These are phyloP conservation scores for Gyrodon lividus DNA, from an alignment of 768 basidiomycete species.

Conservation along the genomic window DNA sequence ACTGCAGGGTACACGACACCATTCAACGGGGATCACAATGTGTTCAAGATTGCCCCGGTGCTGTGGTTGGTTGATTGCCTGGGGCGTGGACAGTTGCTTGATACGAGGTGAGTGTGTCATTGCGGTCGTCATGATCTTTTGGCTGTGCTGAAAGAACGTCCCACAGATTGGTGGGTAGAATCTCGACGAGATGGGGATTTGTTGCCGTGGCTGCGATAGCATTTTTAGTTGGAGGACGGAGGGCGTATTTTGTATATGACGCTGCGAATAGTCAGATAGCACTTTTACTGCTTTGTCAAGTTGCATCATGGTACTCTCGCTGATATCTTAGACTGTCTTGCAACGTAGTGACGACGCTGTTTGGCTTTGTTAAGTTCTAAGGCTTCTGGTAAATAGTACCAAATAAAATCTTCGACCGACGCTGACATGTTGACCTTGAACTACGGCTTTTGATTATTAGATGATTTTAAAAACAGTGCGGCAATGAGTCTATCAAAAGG, in stretches of 20 bases:
- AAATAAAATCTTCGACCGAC: conserved; percentile 1
- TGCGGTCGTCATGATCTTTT: background rate
- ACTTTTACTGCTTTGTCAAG: conserved; percentile 10
- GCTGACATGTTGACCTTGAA: too few species aligned
- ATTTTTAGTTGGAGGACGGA: conserved; percentile 66
- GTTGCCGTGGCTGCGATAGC: conserved; percentile 48
- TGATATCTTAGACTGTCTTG: background rate
- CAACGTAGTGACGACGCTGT: background rate
- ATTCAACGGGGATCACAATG: conserved; percentile 79
- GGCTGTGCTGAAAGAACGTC: background rate
- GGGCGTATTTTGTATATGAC: conserved; percentile 66
- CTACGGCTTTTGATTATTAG: background rate
- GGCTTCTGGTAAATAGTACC: background rate
- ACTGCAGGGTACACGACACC: conserved; percentile 78
- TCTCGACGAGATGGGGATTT: conserved; percentile 52
- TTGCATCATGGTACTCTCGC: conserved; percentile 5
- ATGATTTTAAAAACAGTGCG: too few species aligned
- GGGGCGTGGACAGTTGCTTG: conserved; percentile 48
- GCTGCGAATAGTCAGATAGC: conserved; percentile 42
- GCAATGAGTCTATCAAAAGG: too few species aligned
- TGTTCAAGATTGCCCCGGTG: conserved; percentile 62
- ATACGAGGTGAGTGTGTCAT: conserved; percentile 36
- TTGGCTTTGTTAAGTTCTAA: conserved; percentile 8
- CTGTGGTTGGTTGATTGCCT: conserved; percentile 62
- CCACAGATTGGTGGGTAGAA: conserved; percentile 10